Conservation (phyloP, 2,329 filamentous ascomycete species). For the Colletotrichum aenigma region DNA sequence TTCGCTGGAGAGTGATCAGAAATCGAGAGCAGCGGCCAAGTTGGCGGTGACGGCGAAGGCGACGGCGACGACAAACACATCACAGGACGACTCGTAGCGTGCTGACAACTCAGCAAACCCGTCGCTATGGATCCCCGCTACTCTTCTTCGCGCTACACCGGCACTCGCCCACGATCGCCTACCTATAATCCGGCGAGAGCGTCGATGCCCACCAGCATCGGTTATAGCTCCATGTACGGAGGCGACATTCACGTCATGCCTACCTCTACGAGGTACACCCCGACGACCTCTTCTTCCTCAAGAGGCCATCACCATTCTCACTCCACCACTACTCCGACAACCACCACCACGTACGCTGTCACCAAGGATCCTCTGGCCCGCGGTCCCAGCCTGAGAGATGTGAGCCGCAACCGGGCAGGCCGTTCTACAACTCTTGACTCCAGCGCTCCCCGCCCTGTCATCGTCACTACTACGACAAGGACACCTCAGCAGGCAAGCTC, state of each 20-base stretch:
- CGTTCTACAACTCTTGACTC: constrained; percentile 58
- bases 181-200: constrained; percentile 55
- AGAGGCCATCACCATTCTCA: constrained; percentile 19
- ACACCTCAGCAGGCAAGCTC: constrained; percentile 41
- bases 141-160: constrained; percentile 18
- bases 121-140: constrained; percentile 23
- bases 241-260: constrained; percentile 61
- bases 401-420: constrained; percentile 45
- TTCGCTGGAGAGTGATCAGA: background rate
- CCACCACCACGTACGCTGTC: constrained; percentile 61
- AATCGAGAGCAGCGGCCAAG: background rate
- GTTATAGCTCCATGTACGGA: constrained; percentile 54
- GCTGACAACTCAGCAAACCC: background rate
- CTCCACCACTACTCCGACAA: constrained; percentile 16
- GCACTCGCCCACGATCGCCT: constrained; percentile 39
- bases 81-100: background rate
- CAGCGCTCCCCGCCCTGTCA: constrained; percentile 54
- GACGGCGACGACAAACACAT: background rate
- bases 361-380: constrained; percentile 55
- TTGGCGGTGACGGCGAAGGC: background rate
- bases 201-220: constrained; percentile 56
- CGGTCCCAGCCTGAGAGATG: constrained; percentile 52
- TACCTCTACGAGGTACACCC: constrained; percentile 36
- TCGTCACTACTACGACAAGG: constrained; percentile 59
- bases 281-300: constrained; percentile 1